Conservation (phyloP, 169 alveolate genomes). For the Plasmodium knowlesi region DNA sequence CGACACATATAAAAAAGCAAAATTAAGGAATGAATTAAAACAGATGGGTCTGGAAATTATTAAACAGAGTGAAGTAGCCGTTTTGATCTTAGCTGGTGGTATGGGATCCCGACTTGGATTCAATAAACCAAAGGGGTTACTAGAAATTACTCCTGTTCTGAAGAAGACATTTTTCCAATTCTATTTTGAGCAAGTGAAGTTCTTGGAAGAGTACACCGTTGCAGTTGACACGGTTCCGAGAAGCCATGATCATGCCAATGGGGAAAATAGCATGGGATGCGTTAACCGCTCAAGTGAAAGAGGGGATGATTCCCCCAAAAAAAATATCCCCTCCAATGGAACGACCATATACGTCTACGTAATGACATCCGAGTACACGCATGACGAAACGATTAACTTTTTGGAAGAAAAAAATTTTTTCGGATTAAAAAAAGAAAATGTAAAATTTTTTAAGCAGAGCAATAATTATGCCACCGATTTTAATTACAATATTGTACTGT, state of each 20-base stretch:
- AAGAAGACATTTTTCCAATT: slow-evolving; percentile 81
- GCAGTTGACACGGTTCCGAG: background rate
- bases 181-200: slow-evolving; percentile 76
- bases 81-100: slow-evolving; percentile 85
- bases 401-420: slow-evolving; percentile 72
- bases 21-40: slow-evolving; percentile 36
- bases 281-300: background rate
- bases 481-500: slow-evolving; percentile 25
- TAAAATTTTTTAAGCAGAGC: slow-evolving; percentile 76
- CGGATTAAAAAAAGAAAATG: slow-evolving; percentile 75
- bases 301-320: background rate
- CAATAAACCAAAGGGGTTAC: slow-evolving; percentile 74
- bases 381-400: slow-evolving; percentile 72
- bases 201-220: slow-evolving; percentile 44
- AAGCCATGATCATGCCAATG: background rate
- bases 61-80: slow-evolving; percentile 73
- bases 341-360: slow-evolving; percentile 74
- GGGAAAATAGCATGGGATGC: background rate
- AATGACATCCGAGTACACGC: slow-evolving; percentile 79
- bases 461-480: slow-evolving; percentile 57
- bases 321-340: background rate
- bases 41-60: slow-evolving; percentile 48
- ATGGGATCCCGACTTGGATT: slow-evolving; percentile 78
- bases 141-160: slow-evolving; percentile 77
- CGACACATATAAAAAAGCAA: slow-evolving; percentile 31